phyloP scores from a whole-genome alignment of 2,329 filamentous ascomycete genomes.

The Nemania abortiva region DNA sequence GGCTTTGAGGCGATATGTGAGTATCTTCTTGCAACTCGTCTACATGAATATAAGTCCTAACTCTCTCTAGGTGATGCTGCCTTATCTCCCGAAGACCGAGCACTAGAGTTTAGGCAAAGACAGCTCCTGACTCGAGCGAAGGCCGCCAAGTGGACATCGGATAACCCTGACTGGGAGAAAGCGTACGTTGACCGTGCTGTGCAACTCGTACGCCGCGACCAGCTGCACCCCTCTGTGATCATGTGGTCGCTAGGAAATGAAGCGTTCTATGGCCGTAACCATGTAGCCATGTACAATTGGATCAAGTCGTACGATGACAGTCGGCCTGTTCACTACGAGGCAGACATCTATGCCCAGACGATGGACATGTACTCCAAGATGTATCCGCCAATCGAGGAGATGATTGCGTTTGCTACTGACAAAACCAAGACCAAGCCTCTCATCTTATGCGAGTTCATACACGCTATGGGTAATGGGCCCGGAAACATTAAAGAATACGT shows the following conservation, averaged over 20 bases:
- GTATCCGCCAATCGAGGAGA: constrained; percentile 65
- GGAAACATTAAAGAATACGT: constrained; percentile 74
- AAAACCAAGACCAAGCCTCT: constrained; percentile 61
- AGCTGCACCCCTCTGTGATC: constrained; percentile 73
- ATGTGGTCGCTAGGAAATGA: constrained; percentile 78
- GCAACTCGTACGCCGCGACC: constrained; percentile 72
- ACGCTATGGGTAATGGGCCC: constrained; percentile 77
- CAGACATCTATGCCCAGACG: constrained; percentile 66
- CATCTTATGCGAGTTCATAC: constrained; percentile 63
- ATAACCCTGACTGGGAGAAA: constrained; percentile 68
- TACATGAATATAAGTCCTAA: constrained; percentile 28
- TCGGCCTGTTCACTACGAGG: constrained; percentile 72
- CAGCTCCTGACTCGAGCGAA: constrained; percentile 52
- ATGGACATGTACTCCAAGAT: constrained; percentile 71
- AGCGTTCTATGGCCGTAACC: constrained; percentile 74
- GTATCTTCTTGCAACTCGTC: background rate
- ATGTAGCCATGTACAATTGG: constrained; percentile 69
- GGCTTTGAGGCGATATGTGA: constrained; percentile 51
- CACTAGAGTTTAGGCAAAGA: constrained; percentile 49
- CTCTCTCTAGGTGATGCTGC: constrained; percentile 46
- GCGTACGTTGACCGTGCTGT: constrained; percentile 74
- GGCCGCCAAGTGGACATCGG: constrained; percentile 63
- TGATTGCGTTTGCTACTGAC: constrained; percentile 54
- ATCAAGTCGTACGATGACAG: constrained; percentile 67
- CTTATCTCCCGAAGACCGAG: constrained; percentile 46